Percentiles rank a stretch among this genome's conserved stretches.
Evolutionary conservation across 805 yeast genomes (phyloP).

Genomic region (Metschnikowia continentalis): DNA sequence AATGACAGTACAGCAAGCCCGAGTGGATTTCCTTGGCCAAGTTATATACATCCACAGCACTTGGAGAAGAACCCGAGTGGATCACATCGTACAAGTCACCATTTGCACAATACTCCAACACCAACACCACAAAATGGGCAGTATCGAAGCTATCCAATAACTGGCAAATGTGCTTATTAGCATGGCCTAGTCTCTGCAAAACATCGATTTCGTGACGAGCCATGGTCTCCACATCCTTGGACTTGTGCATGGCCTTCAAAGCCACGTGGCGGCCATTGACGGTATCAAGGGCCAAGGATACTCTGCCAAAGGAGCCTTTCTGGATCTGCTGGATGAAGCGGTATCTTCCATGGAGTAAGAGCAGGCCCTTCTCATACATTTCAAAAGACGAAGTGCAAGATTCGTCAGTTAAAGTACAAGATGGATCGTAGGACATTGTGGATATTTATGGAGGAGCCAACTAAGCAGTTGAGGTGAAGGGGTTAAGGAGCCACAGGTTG

Average conservation of each 20-base stretch:
- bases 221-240: constrained; percentile 39
- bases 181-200: constrained; percentile 33
- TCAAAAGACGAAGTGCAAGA: constrained; percentile 6
- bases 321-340: constrained; percentile 43
- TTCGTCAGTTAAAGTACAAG: not conserved
- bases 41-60: constrained; percentile 29
- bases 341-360: constrained; percentile 38
- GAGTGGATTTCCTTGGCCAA: constrained; percentile 47
- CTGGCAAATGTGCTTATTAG: constrained; percentile 53
- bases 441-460: not conserved
- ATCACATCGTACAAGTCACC: constrained; percentile 67
- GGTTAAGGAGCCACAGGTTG: no score
- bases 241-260: constrained; percentile 49
- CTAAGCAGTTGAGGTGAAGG: not conserved
- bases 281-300: constrained; percentile 47
- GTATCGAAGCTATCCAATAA: constrained; percentile 57
- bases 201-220: constrained; percentile 53
- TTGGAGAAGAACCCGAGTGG: constrained; percentile 18
- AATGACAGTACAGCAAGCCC: constrained; percentile 54
- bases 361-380: constrained; percentile 35
- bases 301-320: constrained; percentile 61
- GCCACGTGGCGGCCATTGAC: constrained; percentile 38
- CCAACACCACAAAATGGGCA: constrained; percentile 46
- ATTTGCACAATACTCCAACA: constrained; percentile 60
- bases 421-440: no score